Conservation (phyloP, 2,329 filamentous ascomycete genomes). For the Ascomycota sp. region DNA sequence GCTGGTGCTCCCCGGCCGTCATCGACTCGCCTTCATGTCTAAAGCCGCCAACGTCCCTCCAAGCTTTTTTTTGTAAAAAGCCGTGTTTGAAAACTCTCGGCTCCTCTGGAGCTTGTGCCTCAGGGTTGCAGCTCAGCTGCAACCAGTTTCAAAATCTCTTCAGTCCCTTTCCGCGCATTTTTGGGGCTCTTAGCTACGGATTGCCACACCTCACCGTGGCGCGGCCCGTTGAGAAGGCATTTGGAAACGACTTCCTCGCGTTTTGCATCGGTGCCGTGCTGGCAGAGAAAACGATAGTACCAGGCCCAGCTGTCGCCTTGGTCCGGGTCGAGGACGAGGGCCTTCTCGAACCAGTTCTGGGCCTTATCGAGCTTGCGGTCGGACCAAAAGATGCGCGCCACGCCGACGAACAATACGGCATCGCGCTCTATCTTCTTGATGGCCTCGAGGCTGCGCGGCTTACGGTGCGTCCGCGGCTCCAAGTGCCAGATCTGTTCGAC, state of each 20-base stretch:
- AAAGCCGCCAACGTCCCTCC: too few species aligned
- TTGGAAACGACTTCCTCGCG: constrained; percentile 64
- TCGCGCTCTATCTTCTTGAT: constrained; percentile 96
- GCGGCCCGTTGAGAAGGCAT: constrained; percentile 65
- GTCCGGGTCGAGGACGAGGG: constrained; percentile 70
- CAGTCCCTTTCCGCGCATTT: constrained; percentile 53
- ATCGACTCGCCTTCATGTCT: too few species aligned
- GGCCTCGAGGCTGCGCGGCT: constrained; percentile 75
- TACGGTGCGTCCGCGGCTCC: constrained; percentile 77
- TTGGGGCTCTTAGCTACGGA: constrained; percentile 63
- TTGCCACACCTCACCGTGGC: constrained; percentile 88
- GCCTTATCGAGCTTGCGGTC: constrained; percentile 87
- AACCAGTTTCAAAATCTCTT: constrained; percentile 70
- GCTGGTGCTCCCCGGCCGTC: too few species aligned
- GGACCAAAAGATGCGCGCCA: constrained; percentile 89
- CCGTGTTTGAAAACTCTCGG: too few species aligned
- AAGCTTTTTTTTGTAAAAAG: too few species aligned
- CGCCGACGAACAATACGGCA: constrained; percentile 69
- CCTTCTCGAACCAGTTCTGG: constrained; percentile 94
- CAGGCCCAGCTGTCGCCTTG: constrained; percentile 90
- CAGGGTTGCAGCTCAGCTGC: constrained; percentile 25
- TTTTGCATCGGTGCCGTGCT: constrained; percentile 93
- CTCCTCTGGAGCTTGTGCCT: background rate
- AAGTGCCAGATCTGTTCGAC: constrained; percentile 90
- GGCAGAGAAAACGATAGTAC: constrained; percentile 84